phyloP scores from a whole-genome alignment of 108 stramenopile species.

The Fragilaria radians region DNA sequence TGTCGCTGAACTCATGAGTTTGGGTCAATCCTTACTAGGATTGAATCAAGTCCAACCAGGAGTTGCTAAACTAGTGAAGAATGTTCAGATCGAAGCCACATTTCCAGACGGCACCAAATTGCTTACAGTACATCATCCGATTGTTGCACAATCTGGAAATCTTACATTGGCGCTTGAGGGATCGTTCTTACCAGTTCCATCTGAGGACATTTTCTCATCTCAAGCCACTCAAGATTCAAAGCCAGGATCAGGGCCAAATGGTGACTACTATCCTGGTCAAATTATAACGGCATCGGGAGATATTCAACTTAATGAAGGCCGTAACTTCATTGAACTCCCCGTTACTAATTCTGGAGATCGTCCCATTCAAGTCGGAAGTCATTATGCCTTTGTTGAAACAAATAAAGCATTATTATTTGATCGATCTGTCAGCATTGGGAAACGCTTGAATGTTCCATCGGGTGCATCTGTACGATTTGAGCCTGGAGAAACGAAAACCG shows the following conservation, averaged over 20 bases:
- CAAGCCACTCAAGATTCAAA: constrained; percentile 16
- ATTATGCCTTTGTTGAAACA: constrained; percentile 90
- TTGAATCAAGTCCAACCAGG: constrained; percentile 81
- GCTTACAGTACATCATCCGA: constrained; percentile 90
- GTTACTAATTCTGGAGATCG: constrained; percentile 96
- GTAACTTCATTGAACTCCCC: constrained; percentile 60
- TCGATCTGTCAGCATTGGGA: constrained; percentile 75
- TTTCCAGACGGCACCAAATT: constrained; percentile 98
- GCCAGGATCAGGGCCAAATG: neutral
- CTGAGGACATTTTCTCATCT: constrained; percentile 47
- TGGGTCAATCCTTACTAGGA: constrained; percentile 81
- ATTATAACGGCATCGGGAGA: constrained; percentile 26
- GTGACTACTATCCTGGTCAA: constrained; percentile 13
- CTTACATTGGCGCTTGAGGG: constrained; percentile 83
- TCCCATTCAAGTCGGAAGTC: constrained; percentile 92
- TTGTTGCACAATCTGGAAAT: constrained; percentile 71
- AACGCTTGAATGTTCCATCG: constrained; percentile 87
- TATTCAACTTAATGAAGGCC: constrained; percentile 55
- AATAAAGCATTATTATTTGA: constrained; percentile 89
- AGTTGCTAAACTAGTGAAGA: constrained; percentile 67
- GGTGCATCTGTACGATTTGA: constrained; percentile 96
- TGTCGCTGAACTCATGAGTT: constrained; percentile 85
- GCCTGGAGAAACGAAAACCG: constrained; percentile 92
- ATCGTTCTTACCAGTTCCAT: constrained; percentile 84
- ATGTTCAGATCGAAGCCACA: constrained; percentile 97